A percentile compares a stretch with the other conserved stretches of the same genome.
These are phyloP conservation scores for Rhynchospora pubera DNA, from an alignment of 176 grass and related monocot species.

Conservation along the genomic window DNA sequence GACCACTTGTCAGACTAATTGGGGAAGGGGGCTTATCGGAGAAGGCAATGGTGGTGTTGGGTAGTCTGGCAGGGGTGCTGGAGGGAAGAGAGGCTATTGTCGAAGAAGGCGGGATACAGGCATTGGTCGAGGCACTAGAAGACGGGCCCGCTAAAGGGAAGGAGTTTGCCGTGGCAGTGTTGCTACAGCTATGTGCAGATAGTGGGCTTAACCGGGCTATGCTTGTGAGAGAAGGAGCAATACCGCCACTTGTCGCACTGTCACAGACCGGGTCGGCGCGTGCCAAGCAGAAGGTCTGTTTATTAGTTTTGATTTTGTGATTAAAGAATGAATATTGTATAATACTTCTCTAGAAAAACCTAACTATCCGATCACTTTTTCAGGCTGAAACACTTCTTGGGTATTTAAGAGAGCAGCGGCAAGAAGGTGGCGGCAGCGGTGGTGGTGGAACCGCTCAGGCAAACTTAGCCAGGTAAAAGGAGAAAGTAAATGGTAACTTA, in stretches of 20 bases:
- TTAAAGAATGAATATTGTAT: background rate
- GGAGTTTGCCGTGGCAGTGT: constrained; percentile 81
- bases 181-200: constrained; percentile 83
- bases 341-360: background rate
- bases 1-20: constrained; percentile 65
- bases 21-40: constrained; percentile 66
- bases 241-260: constrained; percentile 85
- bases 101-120: constrained; percentile 66
- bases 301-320: background rate
- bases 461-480: constrained; percentile 51
- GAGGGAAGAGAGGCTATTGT: constrained; percentile 81
- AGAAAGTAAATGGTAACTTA: constrained; percentile 3
- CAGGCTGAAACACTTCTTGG: constrained; percentile 90
- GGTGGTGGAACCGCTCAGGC: constrained; percentile 24
- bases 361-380: constrained; percentile 7
- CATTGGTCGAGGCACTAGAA: constrained; percentile 87
- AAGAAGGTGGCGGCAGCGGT: constrained; percentile 54
- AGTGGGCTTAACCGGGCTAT: constrained; percentile 57
- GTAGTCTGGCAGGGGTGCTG: constrained; percentile 54
- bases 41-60: constrained; percentile 98
- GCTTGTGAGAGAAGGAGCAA: constrained; percentile 92
- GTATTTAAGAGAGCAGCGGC: constrained; percentile 74
- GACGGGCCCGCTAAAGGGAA: constrained; percentile 73
- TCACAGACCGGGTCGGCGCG: constrained; percentile 81
- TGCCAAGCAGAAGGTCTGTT: constrained; percentile 84